Base-by-base conservation (phyloP, 2,329 filamentous ascomycete species). In the Diaporthe australafricana region DNA sequence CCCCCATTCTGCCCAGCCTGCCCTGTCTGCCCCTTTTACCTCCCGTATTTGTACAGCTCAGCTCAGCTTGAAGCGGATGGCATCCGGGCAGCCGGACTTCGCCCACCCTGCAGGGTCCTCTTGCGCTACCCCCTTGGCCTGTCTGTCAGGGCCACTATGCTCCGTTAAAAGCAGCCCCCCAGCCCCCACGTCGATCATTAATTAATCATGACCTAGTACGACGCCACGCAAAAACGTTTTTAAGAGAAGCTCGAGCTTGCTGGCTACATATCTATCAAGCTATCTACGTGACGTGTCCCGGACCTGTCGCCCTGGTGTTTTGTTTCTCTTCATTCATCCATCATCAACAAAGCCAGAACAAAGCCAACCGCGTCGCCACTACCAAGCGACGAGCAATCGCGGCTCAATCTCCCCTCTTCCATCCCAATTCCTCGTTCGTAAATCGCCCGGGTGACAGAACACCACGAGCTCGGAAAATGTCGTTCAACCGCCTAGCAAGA, bases 201-300 rank as follows among this genome's bases (percentile, higher is more conserved):
- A 65, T 65, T 27, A 65, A 65, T 65, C 60, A 65, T 65, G 60
- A 65, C 60, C 60, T 65, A 65, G 60, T 8, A 25, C 60, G 60
- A 65, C 60, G 60, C 60, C 60, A 65, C 60, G 60, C 60, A 30
- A 50, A 65, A 65, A 50, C 60, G 60, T 65, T 65, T 65, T 27
- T 50, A 65, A 45, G n/a, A 56, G 27, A 11, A 65, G 60, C 60
- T 65, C 60, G 16, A 65, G 60, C 60, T 65, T 42, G 11, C 42
- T 38, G 8, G 16, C n/a, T 6, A n/a, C 42, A 47, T 48, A 48
- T 20, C 20, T 48, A 20, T 16, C 30, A 14, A 30, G 42, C 60
- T 50, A 48, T 25, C 45, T 50, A 38, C 14, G 17, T 20, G n/a
- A 30, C 40, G 30, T 48, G 14, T 47, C 57, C 60, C 60, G 25